Evolutionary conservation across 345 rosid species (phyloP).

Genomic region (Hypericum androsaemum): DNA sequence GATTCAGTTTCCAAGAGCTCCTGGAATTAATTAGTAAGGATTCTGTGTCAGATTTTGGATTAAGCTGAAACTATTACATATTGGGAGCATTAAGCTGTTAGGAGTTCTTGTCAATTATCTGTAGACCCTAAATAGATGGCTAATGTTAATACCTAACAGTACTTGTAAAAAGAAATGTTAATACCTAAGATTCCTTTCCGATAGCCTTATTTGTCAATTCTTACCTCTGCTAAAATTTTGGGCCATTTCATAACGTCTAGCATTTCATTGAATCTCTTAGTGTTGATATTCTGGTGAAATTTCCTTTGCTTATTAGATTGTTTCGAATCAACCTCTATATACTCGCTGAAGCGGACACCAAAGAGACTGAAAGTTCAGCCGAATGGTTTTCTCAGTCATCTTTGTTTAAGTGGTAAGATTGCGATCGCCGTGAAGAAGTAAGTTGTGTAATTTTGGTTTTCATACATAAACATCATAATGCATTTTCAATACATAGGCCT

Average conservation of each 20-base stretch:
- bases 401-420: slow-evolving; percentile 48
- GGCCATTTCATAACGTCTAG: slow-evolving; percentile 10
- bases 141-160: no score
- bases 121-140: no score
- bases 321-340: slow-evolving; percentile 47
- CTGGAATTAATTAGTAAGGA: no score
- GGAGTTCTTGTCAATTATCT: no score
- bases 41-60: no score
- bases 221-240: not conserved
- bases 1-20: no score
- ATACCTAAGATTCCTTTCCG: not conserved
- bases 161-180: no score
- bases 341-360: slow-evolving; percentile 47
- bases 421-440: slow-evolving; percentile 10
- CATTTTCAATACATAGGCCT: no score
- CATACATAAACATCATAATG: no score
- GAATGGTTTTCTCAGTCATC: slow-evolving; percentile 44
- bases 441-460: not conserved
- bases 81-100: no score
- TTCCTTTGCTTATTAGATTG: slow-evolving; percentile 36
- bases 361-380: slow-evolving; percentile 47
- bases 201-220: not conserved
- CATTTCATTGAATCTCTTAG: slow-evolving; percentile 10
- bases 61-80: no score
- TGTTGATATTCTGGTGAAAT: slow-evolving; percentile 19